Base-by-base conservation (phyloP, 2,329 filamentous ascomycete species). In the Xylariaceae sp. region DNA sequence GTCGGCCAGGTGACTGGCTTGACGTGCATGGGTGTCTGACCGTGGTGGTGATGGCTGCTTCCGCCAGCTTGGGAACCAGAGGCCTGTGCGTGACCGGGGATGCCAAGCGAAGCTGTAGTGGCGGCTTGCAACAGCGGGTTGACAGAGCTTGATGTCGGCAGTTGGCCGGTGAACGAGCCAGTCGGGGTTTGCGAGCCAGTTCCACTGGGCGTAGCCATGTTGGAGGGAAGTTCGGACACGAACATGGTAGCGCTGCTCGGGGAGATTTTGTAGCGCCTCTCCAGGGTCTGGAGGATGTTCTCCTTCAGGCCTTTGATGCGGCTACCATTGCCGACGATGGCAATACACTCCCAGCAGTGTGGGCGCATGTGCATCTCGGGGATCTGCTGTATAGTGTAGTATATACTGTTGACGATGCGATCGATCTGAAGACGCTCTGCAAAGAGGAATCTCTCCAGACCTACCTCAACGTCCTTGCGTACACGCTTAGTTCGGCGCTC, bases 221-320 rank as follows among this genome's bases (percentile, higher is more conserved):
- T 92, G 9, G 90, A 96, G 7, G 94, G 94, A 35, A 97, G 83
- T 69, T 99, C 94, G 18, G 90, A 96, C 33, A 91, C 96, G 76
- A 97, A 97, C 63, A 97, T 97, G 39, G 91, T 96, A 44, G 90
- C 90, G 1, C 90, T 92, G 27, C 87, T 91, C 0, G 94, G 94
- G 2, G 91, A 95, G 58, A 99, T 85, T 47, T 96, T 80, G 68
- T 96, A 94, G 57, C 91, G 90, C 43, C 85, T 80, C 35, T 81
- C 81, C 33, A 99, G 80, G 0, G 85, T 90, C 60, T 87, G 80
- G 35, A 97, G 68, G 42, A 99, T 83, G 58, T 92, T 89, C 61
- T 96, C 90, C 58, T 88, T 91, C 67, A 99, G 92, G 5, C 94
- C 90, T 73, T 75, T 75, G 42, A 82, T 75, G 42, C 78, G 78